Evolutionary conservation across 257 asterid genomes (phyloP).

Genomic region (Phtheirospermum japonicum): DNA sequence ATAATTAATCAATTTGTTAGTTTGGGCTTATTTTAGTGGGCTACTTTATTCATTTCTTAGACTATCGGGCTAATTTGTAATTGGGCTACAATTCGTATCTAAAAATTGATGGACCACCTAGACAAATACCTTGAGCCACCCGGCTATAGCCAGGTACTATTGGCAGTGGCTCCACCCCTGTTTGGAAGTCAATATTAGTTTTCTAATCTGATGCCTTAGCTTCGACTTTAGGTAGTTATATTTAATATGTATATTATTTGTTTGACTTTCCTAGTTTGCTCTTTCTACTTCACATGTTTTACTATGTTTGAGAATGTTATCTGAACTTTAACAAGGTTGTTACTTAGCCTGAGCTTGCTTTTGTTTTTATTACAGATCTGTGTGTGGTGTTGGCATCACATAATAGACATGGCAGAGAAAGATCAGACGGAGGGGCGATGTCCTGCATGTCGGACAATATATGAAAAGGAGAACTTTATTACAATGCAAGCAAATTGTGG

Average conservation of each 20-base stretch:
- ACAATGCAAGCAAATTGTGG: conserved; percentile 71
- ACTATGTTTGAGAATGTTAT: conserved; percentile 11
- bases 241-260: neutral
- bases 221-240: neutral
- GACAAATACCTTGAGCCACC: no score
- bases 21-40: no score
- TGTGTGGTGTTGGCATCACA: conserved; percentile 98
- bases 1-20: no score
- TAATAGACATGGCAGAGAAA: conserved; percentile 95
- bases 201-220: neutral
- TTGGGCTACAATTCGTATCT: no score
- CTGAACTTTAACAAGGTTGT: conserved; percentile 24
- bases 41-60: no score
- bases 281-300: neutral
- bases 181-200: neutral
- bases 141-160: no score
- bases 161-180: no score
- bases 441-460: conserved; percentile 84
- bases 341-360: conserved; percentile 19
- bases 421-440: conserved; percentile 83
- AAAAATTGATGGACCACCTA: no score
- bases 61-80: no score
- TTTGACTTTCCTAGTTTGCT: neutral
- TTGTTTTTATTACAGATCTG: conserved; percentile 55
- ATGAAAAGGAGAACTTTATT: conserved; percentile 85